Conservation (phyloP, 345 rosid genomes). For the Streptanthus diversifolius region DNA sequence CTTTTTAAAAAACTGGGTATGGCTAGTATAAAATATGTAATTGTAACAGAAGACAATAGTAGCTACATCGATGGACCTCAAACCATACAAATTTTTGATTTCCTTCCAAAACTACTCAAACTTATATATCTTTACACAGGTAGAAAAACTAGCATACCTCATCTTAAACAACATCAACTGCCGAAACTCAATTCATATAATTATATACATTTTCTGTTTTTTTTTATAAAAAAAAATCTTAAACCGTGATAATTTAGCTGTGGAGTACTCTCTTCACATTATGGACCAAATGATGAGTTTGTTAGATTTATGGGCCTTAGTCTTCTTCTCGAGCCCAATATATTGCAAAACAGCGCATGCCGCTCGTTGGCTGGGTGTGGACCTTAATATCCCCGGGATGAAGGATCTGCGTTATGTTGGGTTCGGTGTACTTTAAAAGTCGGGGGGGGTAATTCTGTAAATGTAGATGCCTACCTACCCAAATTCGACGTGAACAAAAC, state of each 20-base stretch:
- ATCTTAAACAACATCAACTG: no score
- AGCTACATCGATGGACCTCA: no score
- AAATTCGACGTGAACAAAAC: slow-evolving; percentile 2
- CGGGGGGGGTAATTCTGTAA: neutral
- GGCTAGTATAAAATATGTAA: no score
- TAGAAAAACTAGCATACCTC: no score
- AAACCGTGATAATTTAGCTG: no score
- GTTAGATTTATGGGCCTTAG: neutral
- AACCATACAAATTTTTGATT: no score
- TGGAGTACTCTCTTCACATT: no score
- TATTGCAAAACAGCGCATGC: neutral
- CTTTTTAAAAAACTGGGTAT: no score
- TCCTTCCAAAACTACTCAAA: neutral
- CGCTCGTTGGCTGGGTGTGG: slow-evolving; percentile 2
- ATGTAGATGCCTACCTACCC: neutral
- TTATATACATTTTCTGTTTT: no score
- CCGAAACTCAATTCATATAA: no score
- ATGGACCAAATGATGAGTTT: neutral
- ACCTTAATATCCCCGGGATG: slow-evolving; percentile 5
- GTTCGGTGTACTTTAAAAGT: neutral
- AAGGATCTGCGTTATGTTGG: neutral
- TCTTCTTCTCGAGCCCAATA: neutral
- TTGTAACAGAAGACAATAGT: no score
- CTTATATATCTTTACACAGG: neutral
- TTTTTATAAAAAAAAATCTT: no score